phyloP scores from a whole-genome alignment of 2,329 filamentous ascomycete genomes.

The Fusarium tjaetaba region DNA sequence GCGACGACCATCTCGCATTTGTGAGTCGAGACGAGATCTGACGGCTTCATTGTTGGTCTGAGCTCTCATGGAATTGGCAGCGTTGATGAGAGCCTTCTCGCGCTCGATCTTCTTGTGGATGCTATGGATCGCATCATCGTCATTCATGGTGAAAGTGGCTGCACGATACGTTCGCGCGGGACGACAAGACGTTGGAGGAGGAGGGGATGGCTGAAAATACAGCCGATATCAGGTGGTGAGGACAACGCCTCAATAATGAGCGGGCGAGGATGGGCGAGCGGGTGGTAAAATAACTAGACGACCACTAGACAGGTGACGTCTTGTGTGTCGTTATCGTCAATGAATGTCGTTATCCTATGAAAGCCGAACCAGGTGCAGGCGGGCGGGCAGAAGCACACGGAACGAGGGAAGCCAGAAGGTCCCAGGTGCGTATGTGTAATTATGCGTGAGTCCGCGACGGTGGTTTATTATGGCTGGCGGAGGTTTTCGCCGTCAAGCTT shows the following conservation, averaged over 20 bases:
- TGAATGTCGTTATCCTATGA: constrained; percentile 4
- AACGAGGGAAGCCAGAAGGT: constrained; percentile 8
- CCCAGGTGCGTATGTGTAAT: constrained; percentile 13
- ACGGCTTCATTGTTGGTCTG: constrained; percentile 95
- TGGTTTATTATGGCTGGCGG: constrained; percentile 10
- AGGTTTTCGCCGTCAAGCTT: constrained; percentile 26
- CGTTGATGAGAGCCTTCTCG: constrained; percentile 94
- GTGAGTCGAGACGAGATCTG: constrained; percentile 87
- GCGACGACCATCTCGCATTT: constrained; percentile 91
- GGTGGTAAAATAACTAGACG: constrained; percentile 12
- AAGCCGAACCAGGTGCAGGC: constrained; percentile 9
- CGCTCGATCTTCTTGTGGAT: constrained; percentile 98
- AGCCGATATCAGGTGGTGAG: constrained; percentile 30
- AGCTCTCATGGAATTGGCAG: constrained; percentile 93
- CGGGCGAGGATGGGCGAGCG: constrained; percentile 14
- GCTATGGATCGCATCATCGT: constrained; percentile 75
- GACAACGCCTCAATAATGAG: constrained; percentile 13
- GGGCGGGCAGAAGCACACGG: constrained; percentile 3
- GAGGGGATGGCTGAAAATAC: constrained; percentile 13
- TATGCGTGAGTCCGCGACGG: constrained; percentile 12
- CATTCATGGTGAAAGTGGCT: constrained; percentile 65
- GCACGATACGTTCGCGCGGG: constrained; percentile 54
- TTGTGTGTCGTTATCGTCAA: constrained; percentile 14
- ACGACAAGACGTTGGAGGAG: constrained; percentile 38
- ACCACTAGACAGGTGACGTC: constrained; percentile 25